Conservation (phyloP, 1,139 yeast species). For the Pichiaceae sp. region DNA sequence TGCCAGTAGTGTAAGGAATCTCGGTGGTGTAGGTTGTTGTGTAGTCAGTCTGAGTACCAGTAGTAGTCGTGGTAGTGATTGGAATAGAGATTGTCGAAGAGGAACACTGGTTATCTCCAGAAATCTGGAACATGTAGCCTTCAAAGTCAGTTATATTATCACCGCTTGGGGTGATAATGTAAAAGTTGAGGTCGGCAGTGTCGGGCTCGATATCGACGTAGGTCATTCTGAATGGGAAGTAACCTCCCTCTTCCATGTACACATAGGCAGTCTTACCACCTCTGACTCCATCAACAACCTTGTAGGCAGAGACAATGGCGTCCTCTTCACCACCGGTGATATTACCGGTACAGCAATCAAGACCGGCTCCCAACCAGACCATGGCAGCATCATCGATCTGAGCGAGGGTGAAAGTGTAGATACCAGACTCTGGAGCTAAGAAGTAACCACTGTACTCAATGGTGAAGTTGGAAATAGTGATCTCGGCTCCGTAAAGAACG, state of each 20-base stretch:
- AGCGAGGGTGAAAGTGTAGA: slow-evolving; percentile 13
- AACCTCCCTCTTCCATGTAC: slow-evolving; percentile 12
- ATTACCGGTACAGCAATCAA: slow-evolving; percentile 18
- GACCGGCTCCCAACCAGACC: slow-evolving; percentile 19
- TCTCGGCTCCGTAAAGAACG: background rate
- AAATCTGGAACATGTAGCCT: slow-evolving; percentile 1
- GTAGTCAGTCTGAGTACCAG: background rate
- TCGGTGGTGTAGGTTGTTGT: background rate
- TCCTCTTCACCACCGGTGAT: slow-evolving; percentile 1
- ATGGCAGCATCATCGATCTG: slow-evolving; percentile 18
- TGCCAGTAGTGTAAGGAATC: background rate
- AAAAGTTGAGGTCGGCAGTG: slow-evolving; percentile 3
- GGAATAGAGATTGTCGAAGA: slow-evolving; percentile 1
- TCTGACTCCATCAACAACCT: slow-evolving; percentile 1
- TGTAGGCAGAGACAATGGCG: slow-evolving; percentile 7
- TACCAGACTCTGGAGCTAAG: slow-evolving; percentile 11
- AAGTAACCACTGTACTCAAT: slow-evolving; percentile 8
- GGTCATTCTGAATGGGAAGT: slow-evolving; percentile 21
- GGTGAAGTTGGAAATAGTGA: slow-evolving; percentile 5
- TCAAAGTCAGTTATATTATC: background rate
- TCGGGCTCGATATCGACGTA: slow-evolving; percentile 6
- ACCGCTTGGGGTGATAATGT: background rate
- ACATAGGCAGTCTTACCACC: slow-evolving; percentile 3
- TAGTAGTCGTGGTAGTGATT: background rate
- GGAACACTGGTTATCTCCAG: background rate